phyloP scores from a whole-genome alignment of 345 rosid genomes.

The Isatis tinctoria region DNA sequence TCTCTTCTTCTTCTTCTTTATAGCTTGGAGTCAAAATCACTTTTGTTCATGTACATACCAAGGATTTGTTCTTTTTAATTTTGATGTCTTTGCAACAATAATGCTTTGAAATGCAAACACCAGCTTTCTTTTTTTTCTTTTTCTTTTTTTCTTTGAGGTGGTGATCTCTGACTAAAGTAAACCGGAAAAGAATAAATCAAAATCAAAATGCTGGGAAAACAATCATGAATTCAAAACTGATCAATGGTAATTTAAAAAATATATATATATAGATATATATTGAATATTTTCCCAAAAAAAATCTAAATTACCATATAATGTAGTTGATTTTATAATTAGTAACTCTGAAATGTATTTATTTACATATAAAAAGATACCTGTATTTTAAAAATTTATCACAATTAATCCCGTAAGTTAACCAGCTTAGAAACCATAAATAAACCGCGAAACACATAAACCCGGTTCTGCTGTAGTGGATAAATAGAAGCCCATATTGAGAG shows the following conservation, averaged over 20 bases:
- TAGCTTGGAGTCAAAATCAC: conserved; percentile 11
- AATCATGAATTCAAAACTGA: neutral
- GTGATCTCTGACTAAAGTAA: neutral
- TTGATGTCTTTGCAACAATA: conserved; percentile 16
- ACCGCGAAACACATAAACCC: neutral
- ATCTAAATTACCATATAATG: neutral
- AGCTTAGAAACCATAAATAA: neutral
- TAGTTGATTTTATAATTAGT: too few relatives aligned
- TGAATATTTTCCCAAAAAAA: neutral
- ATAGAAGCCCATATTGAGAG: conserved; percentile 16
- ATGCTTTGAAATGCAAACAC: conserved; percentile 7
- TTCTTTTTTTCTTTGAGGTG: neutral
- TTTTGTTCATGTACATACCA: conserved; percentile 23
- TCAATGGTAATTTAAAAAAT: neutral
- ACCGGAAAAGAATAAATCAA: neutral
- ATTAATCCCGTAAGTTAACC: neutral
- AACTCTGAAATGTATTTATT: neutral
- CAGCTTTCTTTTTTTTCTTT: neutral
- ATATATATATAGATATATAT: too few relatives aligned
- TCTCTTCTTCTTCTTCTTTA: conserved; percentile 10
- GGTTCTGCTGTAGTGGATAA: neutral
- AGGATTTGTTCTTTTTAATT: neutral
- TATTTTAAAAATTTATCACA: neutral
- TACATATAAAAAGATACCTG: neutral
- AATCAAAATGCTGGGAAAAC: neutral